Evolutionary conservation across 495 filamentous ascomycete genomes (phyloP), one percentile per base, ranked within the genome.

Genomic region (Aspergillus diversus): DNA sequence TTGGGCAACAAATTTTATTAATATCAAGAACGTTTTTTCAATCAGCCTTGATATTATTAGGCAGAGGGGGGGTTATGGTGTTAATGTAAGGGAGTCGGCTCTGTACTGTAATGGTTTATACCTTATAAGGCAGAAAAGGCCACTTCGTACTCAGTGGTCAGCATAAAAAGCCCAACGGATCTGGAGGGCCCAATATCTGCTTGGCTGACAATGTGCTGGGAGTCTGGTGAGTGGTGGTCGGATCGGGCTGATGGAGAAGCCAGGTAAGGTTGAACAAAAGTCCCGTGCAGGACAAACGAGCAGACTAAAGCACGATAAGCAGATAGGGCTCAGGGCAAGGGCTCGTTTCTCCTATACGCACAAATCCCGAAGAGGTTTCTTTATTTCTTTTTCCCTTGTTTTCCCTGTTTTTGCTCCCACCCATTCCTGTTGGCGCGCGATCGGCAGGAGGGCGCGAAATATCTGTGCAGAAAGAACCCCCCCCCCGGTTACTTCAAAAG

Each of bases 271-370:
- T 27, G 21, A 17, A 59, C 57, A 42, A 51, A 59, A 59, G 58
- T 60, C 48, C 58, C 58, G 43, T 60, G 58, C 58, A 42, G 47
- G 32, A 27, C n/a, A 33, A 17, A 51, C 21, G 21, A 32, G 33
- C 39, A 60, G 31, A 54, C 59, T 43, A 48, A 32, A 21, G 43
- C 13, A 17, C 21, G 48, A 51, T 35, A 39, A 60, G 16, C 57
- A 48, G 47, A 12, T 69, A 69, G 67, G 67, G 67, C 67, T 66
- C 64, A 69, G 67, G 64, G 67, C 48, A 69, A 69, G 64, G 64
- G 67, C 63, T 54, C 32, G 21, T 27, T 32, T n/a, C 12, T 42
- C 57, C 54, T 53, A 63, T 34, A 39, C 66, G 48, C 63, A 69
- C 66, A 69, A 59, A 59, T 16, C 7, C 16, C 33, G 16, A 7